These are phyloP conservation scores for Boletus pseudo-olivaceus DNA, from an alignment of 768 basidiomycete species.

Conservation along the genomic window DNA sequence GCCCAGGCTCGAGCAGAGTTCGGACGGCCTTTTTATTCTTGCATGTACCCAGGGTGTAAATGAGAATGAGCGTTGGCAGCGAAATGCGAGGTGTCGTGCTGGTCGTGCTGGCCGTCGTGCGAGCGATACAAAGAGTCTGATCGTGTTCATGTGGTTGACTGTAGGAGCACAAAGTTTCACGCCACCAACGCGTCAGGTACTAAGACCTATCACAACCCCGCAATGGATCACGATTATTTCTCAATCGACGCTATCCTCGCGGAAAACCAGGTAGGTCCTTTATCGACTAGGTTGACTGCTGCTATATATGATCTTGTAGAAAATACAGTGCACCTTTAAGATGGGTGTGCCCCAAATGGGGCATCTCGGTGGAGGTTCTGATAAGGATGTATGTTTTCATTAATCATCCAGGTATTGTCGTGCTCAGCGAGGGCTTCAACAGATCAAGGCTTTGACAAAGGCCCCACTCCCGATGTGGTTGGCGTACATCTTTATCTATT, in stretches of 20 bases:
- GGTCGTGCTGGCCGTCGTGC: conserved; percentile 17
- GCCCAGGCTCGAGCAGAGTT: conserved; percentile 35
- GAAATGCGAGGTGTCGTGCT: conserved; percentile 5
- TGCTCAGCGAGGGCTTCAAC: conserved; percentile 6
- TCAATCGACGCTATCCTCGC: conserved; percentile 88
- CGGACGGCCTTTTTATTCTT: conserved; percentile 26
- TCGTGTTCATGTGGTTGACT: conserved; percentile 20
- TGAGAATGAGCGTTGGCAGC: conserved; percentile 29
- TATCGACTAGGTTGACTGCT: background rate
- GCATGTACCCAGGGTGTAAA: conserved; percentile 28
- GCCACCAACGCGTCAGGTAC: conserved; percentile 21
- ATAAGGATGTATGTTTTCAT: conserved; percentile 63
- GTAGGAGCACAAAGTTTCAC: conserved; percentile 1
- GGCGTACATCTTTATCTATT: conserved; percentile 78
- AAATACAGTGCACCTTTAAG: conserved; percentile 92
- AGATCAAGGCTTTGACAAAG: conserved; percentile 80
- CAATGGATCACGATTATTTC: conserved; percentile 91
- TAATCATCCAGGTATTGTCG: background rate
- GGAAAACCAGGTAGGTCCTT: conserved; percentile 69
- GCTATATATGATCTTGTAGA: conserved; percentile 42
- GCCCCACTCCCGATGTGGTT: conserved; percentile 89
- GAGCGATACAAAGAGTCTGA: conserved; percentile 13
- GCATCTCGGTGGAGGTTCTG: conserved; percentile 82
- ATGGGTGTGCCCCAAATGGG: conserved; percentile 82
- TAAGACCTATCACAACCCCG: background rate